phyloP scores from a whole-genome alignment of 108 stramenopile genomes.

The Epipyxis sp. region DNA sequence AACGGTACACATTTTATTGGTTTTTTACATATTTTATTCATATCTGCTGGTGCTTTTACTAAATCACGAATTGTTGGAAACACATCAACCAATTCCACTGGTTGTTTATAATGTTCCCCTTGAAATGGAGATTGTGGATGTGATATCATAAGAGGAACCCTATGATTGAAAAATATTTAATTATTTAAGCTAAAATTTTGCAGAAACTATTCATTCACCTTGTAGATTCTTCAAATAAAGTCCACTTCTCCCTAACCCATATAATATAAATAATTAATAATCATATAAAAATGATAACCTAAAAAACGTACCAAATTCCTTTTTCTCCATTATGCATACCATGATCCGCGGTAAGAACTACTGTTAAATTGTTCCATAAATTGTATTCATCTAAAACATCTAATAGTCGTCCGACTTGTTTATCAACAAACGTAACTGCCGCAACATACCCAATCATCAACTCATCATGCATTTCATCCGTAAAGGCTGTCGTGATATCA shows the following conservation, averaged over 20 bases:
- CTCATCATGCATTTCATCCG: background rate
- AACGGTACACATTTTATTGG: background rate
- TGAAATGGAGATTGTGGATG: conserved; percentile 12
- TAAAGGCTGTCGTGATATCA: background rate
- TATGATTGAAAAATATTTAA: background rate
- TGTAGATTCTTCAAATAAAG: conserved; percentile 26
- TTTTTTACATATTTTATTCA: too few relatives aligned
- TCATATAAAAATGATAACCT: background rate
- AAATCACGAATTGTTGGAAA: conserved; percentile 19
- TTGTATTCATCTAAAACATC: conserved; percentile 22
- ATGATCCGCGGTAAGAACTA: conserved; percentile 27
- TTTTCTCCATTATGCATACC: conserved; percentile 39
- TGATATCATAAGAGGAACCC: conserved; percentile 23
- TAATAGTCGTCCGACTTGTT: background rate
- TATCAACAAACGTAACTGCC: conserved; percentile 19
- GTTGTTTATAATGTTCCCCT: conserved; percentile 23
- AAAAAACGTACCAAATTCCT: conserved; percentile 15
- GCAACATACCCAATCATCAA: conserved; percentile 15
- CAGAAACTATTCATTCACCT: too few relatives aligned
- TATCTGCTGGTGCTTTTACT: background rate
- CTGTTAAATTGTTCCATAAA: background rate
- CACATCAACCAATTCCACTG: conserved; percentile 23
- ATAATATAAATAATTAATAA: background rate
- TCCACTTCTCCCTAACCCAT: conserved; percentile 29
- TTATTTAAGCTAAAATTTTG: background rate